Evolutionary conservation across 805 yeast genomes (phyloP), one percentile per base, ranked within the genome.

Genomic region (Brettanomyces naardenensis): DNA sequence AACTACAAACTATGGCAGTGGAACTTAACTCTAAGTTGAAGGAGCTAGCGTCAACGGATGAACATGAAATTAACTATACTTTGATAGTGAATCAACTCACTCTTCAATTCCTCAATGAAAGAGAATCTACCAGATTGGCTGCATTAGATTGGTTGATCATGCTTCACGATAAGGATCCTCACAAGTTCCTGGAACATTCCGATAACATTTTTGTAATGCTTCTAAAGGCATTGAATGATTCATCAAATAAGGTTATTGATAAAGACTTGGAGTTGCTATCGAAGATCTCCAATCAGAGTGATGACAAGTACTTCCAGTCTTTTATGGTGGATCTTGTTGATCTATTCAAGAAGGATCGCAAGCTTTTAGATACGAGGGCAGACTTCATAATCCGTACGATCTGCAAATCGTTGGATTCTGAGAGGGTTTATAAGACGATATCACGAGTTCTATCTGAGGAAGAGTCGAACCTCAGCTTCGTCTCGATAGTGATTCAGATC

Each of bases 121-220:
- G 84, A 47, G 95, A 87, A 43, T 76, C 79, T 21, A 83, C 96
- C 0, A 71, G 92, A 41, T 69, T 87, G 25, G 86, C 94, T 0
- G 80, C 92, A 19, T 63, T 92, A 26, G 95, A 89, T 45, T 92
- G 98, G 98, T 65, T 92, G 23, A 76, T 78, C 13, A 75, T 86
- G 70, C 66, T 92, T 29, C 90, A 88, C 52, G 69, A 75, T 20
- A 80, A 80, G 46, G 80, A 80, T 17, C 81, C 83, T 3, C 60
- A 65, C 28, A 69, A 73, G 42, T 65, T 79, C 26, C 54, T 78
- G 28, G 72, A 70, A 31, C 73, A 71, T 39, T 65, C 69, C 40
- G 81, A 75, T 37, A 74, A 75, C 41, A 81, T 87, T 31, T 79
- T 88, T 49, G 77, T 84, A 10, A 85, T 88, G 0, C 65, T 92